phyloP scores from a whole-genome alignment of 371 early-diverging fungal species.

The Actinomortierella wolfii region DNA sequence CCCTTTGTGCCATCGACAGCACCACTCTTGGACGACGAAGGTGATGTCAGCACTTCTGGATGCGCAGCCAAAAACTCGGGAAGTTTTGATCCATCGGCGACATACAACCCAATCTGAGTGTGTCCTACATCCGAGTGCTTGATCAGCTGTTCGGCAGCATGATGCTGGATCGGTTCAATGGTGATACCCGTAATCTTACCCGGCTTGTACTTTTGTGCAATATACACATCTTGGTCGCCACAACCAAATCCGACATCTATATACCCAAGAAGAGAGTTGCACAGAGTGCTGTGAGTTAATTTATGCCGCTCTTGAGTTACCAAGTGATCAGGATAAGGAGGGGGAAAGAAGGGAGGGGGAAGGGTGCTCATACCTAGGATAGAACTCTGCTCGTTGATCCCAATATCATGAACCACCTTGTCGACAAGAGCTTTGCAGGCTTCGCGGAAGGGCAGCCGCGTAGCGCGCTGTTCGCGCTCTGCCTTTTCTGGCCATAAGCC shows the following conservation, averaged over 20 bases:
- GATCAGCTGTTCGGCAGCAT: conserved; percentile 37
- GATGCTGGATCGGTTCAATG: conserved; percentile 43
- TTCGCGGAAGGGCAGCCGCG: conserved; percentile 19
- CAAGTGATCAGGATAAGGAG: not conserved
- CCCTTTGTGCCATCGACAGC: not conserved
- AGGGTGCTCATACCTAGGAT: conserved; percentile 38
- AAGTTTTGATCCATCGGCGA: conserved; percentile 38
- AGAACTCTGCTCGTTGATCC: conserved; percentile 24
- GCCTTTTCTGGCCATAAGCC: conserved; percentile 29
- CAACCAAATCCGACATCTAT: conserved; percentile 45
- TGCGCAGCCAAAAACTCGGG: conserved; percentile 24
- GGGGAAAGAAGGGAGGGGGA: too few relatives aligned
- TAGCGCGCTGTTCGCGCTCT: not conserved
- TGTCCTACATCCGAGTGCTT: conserved; percentile 13
- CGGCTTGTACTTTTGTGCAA: conserved; percentile 32
- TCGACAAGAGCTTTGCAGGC: conserved; percentile 38
- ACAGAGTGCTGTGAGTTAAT: not conserved
- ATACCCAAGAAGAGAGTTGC: not conserved
- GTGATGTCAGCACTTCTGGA: conserved; percentile 11
- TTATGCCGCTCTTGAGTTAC: too few relatives aligned
- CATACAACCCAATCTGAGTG: conserved; percentile 29
- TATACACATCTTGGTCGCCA: conserved; percentile 44
- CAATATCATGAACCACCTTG: conserved; percentile 21
- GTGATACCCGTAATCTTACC: conserved; percentile 39
- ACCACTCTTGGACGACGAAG: too few relatives aligned